Evolutionary conservation across 192 early-diverging fungal genomes (phyloP), one percentile per base, ranked within the genome.

Genomic region (Podila minutissima): DNA sequence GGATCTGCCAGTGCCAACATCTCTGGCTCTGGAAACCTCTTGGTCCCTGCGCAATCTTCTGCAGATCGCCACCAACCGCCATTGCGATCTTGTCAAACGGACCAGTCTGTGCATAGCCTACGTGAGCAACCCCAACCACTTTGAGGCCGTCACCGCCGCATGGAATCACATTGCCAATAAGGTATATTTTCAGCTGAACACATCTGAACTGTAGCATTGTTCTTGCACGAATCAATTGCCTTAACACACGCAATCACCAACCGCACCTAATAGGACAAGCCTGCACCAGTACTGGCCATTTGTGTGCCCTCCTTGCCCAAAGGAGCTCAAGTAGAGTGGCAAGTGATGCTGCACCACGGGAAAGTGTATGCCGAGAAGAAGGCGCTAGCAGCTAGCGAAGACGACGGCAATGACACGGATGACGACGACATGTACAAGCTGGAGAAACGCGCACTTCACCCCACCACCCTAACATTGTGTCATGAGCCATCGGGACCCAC

Each of bases 261-360:
- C 33, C 9, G 24, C 5, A 19, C 41, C 20, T 57, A 63, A 60
- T 58, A 72, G 67, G 48, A 53, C 38, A 59, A 19, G 3, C 53
- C 62, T 11, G 51, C 77, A 28, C 92, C 93, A 9, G 33, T 74
- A 8, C 55, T 91, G 46, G 93, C 81, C 59, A 67, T 95, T 24
- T 68, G 82, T 29, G 85, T 94, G 19, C 87, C 92, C 1, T 81
- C 83, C 11, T 77, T 95, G 5, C 94, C 94, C 7, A 89, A 88
- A 28, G 71, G 74, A 29, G 89, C 84, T 3, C 79, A 86, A 55
- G 81, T 94, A 37, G 94, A 95, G 69, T 95, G 93, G 92, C 90
- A 92, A 59, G 83, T 84, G 6, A 61, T 87, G 11, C 35, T 89
- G 31, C 81, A 87, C 67, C 59, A 75, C 24, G 72, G 67, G 63